phyloP scores from a whole-genome alignment of 2,329 filamentous ascomycete genomes.

The Sporothrix brunneoviolacea region DNA sequence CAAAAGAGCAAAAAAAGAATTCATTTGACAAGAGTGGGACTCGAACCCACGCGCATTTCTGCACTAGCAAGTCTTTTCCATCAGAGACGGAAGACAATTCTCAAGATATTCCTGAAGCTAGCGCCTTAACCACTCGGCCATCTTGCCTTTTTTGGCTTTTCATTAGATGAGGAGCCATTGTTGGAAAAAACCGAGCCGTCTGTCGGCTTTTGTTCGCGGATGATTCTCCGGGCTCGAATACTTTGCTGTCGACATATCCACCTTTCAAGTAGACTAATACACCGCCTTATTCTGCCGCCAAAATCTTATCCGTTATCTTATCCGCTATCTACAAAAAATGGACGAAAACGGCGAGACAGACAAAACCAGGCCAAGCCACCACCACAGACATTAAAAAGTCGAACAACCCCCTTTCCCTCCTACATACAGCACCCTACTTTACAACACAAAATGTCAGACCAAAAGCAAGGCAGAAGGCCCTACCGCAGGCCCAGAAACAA shows the following conservation, averaged over 20 bases:
- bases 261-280: too few relatives aligned
- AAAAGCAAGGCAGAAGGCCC: slow-evolving; percentile 1
- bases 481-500: not conserved
- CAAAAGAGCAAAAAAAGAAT: not conserved
- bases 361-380: not conserved
- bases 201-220: not conserved
- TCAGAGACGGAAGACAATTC: not conserved
- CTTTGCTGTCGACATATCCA: too few relatives aligned
- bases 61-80: not conserved
- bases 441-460: not conserved
- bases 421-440: not conserved
- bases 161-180: not conserved
- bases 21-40: not conserved
- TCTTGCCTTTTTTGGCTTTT: not conserved
- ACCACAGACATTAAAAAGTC: not conserved
- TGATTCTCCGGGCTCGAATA: too few relatives aligned
- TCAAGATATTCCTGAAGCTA: not conserved
- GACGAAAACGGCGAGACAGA: not conserved
- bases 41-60: not conserved
- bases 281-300: too few relatives aligned
- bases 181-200: too few relatives aligned
- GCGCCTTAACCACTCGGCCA: slow-evolving; percentile 4
- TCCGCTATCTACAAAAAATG: slow-evolving; percentile 1
- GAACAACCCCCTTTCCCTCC: not conserved
- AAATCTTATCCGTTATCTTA: slow-evolving; percentile 6